Base-by-base conservation (phyloP, 2,329 filamentous ascomycete species). In the Fusarium transvaalense region DNA sequence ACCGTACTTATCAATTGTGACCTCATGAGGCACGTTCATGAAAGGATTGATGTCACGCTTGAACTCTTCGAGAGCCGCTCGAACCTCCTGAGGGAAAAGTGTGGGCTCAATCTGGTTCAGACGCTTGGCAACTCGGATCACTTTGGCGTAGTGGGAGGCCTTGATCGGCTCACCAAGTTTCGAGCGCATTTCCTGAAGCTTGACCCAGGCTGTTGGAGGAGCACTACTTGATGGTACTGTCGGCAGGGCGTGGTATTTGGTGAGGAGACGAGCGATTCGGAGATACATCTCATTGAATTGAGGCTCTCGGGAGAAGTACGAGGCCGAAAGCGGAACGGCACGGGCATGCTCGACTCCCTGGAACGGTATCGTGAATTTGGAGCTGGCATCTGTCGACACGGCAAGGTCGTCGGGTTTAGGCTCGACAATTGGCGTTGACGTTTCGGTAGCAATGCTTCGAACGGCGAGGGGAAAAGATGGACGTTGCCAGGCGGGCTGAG, bases 281-380 rank as follows among this genome's bases (percentile, higher is more conserved):
- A 98, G 86, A 72, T 92, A 88, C 75, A 92, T 88, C 81, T 99
- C 96, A 80, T 91, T 96, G 84, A 97, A 97, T 56, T 86, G 85
- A 3, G 94, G 92, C 64, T 91, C 91, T 53, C 91, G 91, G 53
- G 93, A 94, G 83, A 98, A 99, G 82, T 99, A 99, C n/a, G 95
- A 96, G 4, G 93, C 90, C 35, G 94, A 97, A 27, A 86, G 86
- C 21, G 96, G 96, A 35, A 97, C 83, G 23, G 97, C 84, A 69
- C 96, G 92, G 54, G 92, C 89, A 69, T 88, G 85, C 27, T 74
- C 69, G 29, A 80, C 68, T 42, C 75, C 75, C 13, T 76, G 62
- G n/a, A 79, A 76, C 1, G 79, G 76, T 0, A 76, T 68, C 15
- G 71, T 63, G 27, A 76, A 63, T 19, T 73, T 54, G 5, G 68